These are phyloP conservation scores for Ploettnerulaceae sp. DNA, from an alignment of 2,329 filamentous ascomycete genomes.

Conservation along the genomic window DNA sequence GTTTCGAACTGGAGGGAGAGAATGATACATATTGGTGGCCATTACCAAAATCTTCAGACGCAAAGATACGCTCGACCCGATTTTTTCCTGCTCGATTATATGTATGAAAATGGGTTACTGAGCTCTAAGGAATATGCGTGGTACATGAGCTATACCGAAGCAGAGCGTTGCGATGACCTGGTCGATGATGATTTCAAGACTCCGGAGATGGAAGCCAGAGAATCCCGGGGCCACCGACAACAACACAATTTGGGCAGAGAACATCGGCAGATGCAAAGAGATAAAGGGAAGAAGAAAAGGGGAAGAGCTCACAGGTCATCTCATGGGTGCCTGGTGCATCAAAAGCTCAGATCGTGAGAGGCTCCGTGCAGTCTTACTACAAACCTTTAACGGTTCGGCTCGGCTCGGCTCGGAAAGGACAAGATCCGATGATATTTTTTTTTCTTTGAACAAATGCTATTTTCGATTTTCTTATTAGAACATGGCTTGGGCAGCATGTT, in stretches of 20 bases:
- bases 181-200: conserved; percentile 14
- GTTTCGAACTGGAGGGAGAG: conserved; percentile 31
- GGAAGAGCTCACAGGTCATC: not conserved
- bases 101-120: conserved; percentile 33
- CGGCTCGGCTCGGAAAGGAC: not conserved
- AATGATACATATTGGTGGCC: conserved; percentile 47
- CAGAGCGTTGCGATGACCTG: conserved; percentile 13
- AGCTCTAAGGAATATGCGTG: conserved; percentile 17
- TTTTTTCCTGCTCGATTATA: conserved; percentile 38
- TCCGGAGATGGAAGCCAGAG: conserved; percentile 9
- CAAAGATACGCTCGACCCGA: conserved; percentile 37
- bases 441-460: not conserved
- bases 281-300: conserved; percentile 3
- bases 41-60: conserved; percentile 32
- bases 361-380: not conserved
- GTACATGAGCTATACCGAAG: conserved; percentile 18
- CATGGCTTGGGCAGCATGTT: not conserved
- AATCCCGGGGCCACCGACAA: not conserved
- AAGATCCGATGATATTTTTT: not conserved
- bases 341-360: not conserved
- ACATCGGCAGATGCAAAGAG: conserved; percentile 10
- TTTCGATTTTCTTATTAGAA: not conserved
- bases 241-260: conserved; percentile 12
- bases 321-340: not conserved
- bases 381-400: not conserved